Percentiles rank a stretch among this genome's conserved stretches.
These are phyloP conservation scores for Pyricularia grisea DNA, from an alignment of 2,329 filamentous ascomycete genomes.

Conservation along the genomic window DNA sequence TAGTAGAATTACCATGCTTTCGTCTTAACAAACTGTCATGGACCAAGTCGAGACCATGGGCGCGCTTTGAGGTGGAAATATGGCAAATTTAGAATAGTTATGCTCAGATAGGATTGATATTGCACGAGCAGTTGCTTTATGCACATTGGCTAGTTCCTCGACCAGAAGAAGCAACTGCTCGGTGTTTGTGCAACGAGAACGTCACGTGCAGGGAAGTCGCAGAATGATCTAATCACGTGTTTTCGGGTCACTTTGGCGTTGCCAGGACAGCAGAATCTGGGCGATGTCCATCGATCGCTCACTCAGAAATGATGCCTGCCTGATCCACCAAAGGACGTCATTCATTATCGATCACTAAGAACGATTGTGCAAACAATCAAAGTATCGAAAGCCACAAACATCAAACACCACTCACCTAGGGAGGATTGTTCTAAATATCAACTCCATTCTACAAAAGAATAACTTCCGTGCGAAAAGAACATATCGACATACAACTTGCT, in stretches of 20 bases:
- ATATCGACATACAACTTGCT: not conserved
- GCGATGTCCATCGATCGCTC: not conserved
- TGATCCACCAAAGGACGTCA: constrained; percentile 9
- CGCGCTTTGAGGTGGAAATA: not conserved
- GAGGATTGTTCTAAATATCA: not conserved
- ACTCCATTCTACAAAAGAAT: not conserved
- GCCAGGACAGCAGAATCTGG: constrained; percentile 35
- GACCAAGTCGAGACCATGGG: not conserved
- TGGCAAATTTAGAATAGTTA: not conserved
- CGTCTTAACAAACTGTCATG: not conserved
- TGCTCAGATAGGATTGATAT: not conserved
- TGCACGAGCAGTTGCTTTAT: not conserved
- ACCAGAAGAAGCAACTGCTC: not conserved
- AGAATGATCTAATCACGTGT: constrained; percentile 31
- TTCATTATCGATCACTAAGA: constrained; percentile 5
- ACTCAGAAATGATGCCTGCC: not conserved
- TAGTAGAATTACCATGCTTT: not conserved
- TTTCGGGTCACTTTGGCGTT: constrained; percentile 39
- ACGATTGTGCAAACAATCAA: not conserved
- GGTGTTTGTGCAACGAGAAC: not conserved
- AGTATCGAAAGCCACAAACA: constrained; percentile 4
- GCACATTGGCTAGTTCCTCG: not conserved
- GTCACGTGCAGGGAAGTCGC: not conserved
- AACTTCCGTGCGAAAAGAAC: not conserved
- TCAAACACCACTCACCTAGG: not conserved